Evolutionary conservation across 1,284 basidiomycete genomes (phyloP), one percentile per base, ranked within the genome.

Genomic region (Trichosporon faecale): DNA sequence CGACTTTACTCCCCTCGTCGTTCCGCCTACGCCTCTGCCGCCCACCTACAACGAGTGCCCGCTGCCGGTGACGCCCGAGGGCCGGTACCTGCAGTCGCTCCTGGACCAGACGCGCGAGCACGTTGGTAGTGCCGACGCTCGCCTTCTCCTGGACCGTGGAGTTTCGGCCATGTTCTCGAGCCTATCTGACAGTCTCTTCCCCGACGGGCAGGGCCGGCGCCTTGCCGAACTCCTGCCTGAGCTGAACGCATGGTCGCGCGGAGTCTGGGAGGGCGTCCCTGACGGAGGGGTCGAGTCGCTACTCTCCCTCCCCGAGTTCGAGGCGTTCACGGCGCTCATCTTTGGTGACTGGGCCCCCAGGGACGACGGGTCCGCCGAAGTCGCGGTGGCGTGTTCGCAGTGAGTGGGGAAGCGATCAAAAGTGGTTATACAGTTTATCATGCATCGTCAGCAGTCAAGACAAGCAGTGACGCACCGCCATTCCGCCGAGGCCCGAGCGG

Each of bases 341-440:
- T 84, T 83, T 75, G 83, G 80, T 9, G 83, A 84, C 75, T 83
- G 81, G 81, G 80, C 81, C 25, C 74, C 75, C 25, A 31, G 71
- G 66, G 63, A 61, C 18, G 57, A 61, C 23, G 27, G 57, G 23
- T 23, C 49, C 57, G 44, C 44, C 18, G 49, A 68, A 12, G 40
- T 9, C 21, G 57, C 57, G 29, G 57, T n/a, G 27, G 57, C 27
- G n/a, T 29, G 64, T 46, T 65, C 40, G 46, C 37, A 65, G 64
- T 29, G 64, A 37, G 37, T n/a, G 18, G 64, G 18, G 25, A 9
- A 27, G n/a, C 12, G n/a, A 61, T 29, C 27, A 61, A 31, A 31
- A 31, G 57, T 31, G 18, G 57, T 31, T n/a, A 33, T 31, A 31
- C 29, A 61, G 55, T n/a, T 31, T 16, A n/a, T 31, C 27, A 27